Percentiles rank a stretch among this genome's conserved stretches.
Evolutionary conservation across 2,329 filamentous ascomycete species (phyloP).

Genomic region (Phaeosphaeria sp.): DNA sequence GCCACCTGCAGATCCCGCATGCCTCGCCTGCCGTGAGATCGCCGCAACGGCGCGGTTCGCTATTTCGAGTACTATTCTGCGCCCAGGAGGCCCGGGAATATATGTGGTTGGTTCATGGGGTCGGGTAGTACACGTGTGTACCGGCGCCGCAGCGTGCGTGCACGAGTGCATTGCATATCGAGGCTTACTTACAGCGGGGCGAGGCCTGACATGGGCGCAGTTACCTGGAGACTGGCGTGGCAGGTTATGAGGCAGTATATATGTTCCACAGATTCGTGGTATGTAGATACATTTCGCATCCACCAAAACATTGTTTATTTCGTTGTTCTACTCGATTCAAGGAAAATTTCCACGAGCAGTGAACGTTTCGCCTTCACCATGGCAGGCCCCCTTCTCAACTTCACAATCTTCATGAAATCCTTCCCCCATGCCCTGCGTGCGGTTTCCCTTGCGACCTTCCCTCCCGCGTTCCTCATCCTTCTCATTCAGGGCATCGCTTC

Average conservation of each 20-base stretch:
- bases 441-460: constrained; percentile 28
- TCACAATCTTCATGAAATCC: constrained; percentile 32
- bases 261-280: neutral
- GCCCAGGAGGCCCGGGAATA: neutral
- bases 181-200: neutral
- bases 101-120: neutral
- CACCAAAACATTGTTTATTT: neutral
- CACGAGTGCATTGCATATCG: neutral
- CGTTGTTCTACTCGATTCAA: neutral
- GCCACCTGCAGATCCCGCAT: neutral
- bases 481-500: constrained; percentile 33
- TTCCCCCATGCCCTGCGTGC: constrained; percentile 30
- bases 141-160: neutral
- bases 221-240: neutral
- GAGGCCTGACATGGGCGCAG: neutral
- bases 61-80: neutral
- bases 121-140: neutral
- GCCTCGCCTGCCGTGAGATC: neutral
- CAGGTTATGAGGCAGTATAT: neutral
- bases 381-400: constrained; percentile 24
- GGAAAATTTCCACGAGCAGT: neutral
- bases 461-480: constrained; percentile 34
- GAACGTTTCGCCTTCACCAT: neutral
- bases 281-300: neutral
- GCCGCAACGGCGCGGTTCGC: neutral